These are phyloP conservation scores for Fusarium pseudonygamai DNA, from an alignment of 2,329 filamentous ascomycete genomes.

Conservation along the genomic window DNA sequence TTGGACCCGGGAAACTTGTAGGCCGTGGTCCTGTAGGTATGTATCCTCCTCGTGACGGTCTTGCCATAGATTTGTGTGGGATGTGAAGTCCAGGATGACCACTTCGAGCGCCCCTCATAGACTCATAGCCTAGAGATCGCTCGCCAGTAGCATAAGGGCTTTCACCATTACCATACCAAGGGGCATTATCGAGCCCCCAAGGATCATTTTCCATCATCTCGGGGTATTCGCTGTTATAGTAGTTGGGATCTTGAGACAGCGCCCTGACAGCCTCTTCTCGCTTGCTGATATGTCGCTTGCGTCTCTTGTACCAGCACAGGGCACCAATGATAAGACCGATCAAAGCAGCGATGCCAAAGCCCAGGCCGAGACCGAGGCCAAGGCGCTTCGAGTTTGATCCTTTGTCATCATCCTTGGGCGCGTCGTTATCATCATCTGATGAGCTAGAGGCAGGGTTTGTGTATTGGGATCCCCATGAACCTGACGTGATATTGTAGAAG, in stretches of 20 bases:
- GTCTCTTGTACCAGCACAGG: conserved; percentile 61
- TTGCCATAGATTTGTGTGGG: conserved; percentile 48
- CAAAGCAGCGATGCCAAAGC: conserved; percentile 66
- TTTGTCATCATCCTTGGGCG: conserved; percentile 35
- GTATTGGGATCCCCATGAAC: conserved; percentile 62
- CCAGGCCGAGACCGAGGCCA: conserved; percentile 59
- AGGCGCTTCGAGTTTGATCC: conserved; percentile 39
- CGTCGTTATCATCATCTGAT: conserved; percentile 20
- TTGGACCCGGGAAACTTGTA: conserved; percentile 52
- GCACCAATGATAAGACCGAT: conserved; percentile 57
- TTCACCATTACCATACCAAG: conserved; percentile 58
- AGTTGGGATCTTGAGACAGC: conserved; percentile 59
- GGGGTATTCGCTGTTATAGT: conserved; percentile 55
- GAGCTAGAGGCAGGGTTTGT: conserved; percentile 52
- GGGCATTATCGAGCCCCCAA: conserved; percentile 39
- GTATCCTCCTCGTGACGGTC: conserved; percentile 46
- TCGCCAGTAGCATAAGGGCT: conserved; percentile 54
- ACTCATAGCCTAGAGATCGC: conserved; percentile 61
- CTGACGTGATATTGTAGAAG: conserved; percentile 68
- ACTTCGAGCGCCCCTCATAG: conserved; percentile 51
- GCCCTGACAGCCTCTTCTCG: conserved; percentile 58
- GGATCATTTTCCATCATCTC: conserved; percentile 56
- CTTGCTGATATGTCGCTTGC: conserved; percentile 48
- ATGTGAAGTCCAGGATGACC: conserved; percentile 41
- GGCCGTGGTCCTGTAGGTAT: conserved; percentile 45